phyloP scores from a whole-genome alignment of 2,329 filamentous ascomycete species.

The Talaromyces sp. region DNA sequence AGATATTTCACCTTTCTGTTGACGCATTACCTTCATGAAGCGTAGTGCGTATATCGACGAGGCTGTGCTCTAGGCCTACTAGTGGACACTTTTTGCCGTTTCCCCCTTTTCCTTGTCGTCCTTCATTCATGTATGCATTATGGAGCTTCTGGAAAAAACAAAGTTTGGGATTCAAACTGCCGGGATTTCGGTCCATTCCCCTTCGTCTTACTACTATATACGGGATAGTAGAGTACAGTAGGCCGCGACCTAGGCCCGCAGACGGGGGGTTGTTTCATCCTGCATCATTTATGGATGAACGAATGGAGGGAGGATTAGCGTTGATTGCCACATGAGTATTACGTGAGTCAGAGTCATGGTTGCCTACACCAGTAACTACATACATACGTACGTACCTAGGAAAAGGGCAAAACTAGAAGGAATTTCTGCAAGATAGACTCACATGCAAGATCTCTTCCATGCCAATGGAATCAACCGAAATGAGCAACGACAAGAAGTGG shows the following conservation, averaged over 20 bases:
- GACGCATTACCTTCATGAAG: neutral
- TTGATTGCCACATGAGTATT: conserved; percentile 4
- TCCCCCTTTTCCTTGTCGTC: conserved; percentile 5
- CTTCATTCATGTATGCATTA: neutral
- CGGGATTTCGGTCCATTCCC: conserved; percentile 3
- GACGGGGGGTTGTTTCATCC: conserved; percentile 5
- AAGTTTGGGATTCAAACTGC: conserved; percentile 1
- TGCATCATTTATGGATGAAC: neutral
- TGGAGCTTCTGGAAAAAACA: conserved; percentile 12
- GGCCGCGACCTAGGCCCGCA: conserved; percentile 9
- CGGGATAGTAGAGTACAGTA: neutral
- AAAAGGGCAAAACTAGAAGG: neutral
- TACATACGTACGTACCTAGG: neutral
- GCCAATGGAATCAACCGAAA: neutral
- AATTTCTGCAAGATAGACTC: conserved; percentile 13
- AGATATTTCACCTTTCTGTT: neutral
- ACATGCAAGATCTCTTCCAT: conserved; percentile 17
- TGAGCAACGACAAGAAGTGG: neutral
- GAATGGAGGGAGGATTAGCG: conserved; percentile 1
- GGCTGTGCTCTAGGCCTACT: conserved; percentile 1
- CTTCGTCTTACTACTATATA: neutral
- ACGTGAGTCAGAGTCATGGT: neutral
- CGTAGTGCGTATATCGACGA: neutral
- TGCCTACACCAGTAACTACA: neutral
- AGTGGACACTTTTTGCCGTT: neutral